Evolutionary conservation across 129 eudicot species (phyloP), one percentile per base, ranked within the genome.

Genomic region (Saussurea involucrata): DNA sequence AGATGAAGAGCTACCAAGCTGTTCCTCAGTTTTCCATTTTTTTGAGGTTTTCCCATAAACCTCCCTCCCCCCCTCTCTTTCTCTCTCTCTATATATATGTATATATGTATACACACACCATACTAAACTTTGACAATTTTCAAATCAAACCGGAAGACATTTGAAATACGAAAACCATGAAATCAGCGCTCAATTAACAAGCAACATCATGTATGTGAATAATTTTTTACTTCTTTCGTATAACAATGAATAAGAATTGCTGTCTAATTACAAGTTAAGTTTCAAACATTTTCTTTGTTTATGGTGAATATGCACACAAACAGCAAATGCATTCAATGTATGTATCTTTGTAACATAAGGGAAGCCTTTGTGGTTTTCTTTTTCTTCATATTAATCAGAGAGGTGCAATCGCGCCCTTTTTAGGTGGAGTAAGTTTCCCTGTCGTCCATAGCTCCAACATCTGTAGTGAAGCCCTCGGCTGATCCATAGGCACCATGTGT

Each of bases 401-500:
- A 31, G 37, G 88, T 24, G 63, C 70, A 20, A 21, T 69, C 77
- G 24, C 34, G 17, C n/a, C 55, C 68, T 72, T 66, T 18, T 40
- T 24, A 11, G 72, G 10, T 1, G 60, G 32, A 55, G 66, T 66
- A 66, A 87, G 85, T 57, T 82, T 78, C 25, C 87, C 93, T 28
- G 75, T 77, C 17, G 81, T 89, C 97, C 97, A 92, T 69, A 80
- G 85, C 73, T 78, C 85, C 33, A 92, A 78, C 97, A 89, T 92
- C 78, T 87, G 81, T 10, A 89, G 75, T 21, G 97, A 44, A 49
- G 89, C 89, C 58, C 78, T 78, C 4, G 97, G 97, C 76, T 89
- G 97, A 81, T 89, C 97, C 92, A 87, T 89, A 24, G 97, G 96
- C 61, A 92, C 96, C 96, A 92, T 73, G 64, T 89, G 97, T 28